Evolutionary conservation across 2,329 filamentous ascomycete species (phyloP).

Genomic region (Diaporthe sp.): DNA sequence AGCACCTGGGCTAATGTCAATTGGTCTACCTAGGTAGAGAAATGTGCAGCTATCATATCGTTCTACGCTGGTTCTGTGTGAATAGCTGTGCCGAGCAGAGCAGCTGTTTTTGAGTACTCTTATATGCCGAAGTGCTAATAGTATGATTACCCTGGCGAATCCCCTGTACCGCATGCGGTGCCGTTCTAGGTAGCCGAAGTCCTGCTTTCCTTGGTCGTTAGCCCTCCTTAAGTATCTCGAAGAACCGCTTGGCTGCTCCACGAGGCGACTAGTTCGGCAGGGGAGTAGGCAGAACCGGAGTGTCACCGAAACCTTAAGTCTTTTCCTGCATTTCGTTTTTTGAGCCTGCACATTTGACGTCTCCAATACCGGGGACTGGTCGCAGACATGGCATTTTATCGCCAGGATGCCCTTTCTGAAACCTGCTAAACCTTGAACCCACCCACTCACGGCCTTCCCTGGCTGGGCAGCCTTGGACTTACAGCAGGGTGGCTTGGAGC

Average conservation of each 20-base stretch:
- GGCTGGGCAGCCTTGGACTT: background rate
- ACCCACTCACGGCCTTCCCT: background rate
- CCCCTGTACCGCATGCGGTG: background rate
- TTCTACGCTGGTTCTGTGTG: background rate
- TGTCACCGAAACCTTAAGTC: background rate
- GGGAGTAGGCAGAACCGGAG: background rate
- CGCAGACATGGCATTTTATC: background rate
- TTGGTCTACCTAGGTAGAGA: background rate
- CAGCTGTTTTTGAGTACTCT: background rate
- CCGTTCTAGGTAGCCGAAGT: background rate
- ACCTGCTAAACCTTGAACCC: background rate
- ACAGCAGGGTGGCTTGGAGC: background rate
- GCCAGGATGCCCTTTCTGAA: background rate
- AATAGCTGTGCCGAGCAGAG: background rate
- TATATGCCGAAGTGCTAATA: background rate
- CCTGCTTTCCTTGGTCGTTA: background rate
- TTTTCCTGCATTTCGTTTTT: background rate
- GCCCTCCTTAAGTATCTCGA: background rate
- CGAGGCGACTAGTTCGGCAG: background rate
- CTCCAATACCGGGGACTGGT: background rate
- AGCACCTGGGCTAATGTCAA: background rate
- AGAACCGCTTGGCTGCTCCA: background rate
- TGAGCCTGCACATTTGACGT: background rate
- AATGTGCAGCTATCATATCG: background rate
- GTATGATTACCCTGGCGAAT: background rate